Base-by-base conservation (phyloP, 1,139 yeast genomes). In the Zygosaccharomyces sapae region DNA sequence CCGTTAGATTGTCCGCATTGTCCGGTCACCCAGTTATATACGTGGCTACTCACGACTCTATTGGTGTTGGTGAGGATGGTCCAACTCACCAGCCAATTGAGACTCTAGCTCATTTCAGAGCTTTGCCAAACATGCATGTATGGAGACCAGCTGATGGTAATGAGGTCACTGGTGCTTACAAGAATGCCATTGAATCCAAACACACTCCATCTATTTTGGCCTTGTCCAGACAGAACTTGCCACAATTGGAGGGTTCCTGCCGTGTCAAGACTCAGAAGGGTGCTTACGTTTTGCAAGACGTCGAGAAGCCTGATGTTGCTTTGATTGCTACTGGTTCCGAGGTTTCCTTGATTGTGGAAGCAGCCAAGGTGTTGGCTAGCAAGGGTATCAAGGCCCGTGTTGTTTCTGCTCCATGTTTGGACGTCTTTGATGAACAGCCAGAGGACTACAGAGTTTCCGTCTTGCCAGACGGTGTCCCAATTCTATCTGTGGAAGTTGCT, bases 121-220 rank as follows among this genome's bases (percentile, higher is more conserved):
- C 98, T 59, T 70, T 80, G 64, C 99, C 99, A 75, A 94, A 94
- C 79, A 67, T 82, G 63, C 80, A 84, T 70, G 97, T 92, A 54
- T 92, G 97, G 97, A 88, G 99, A 81, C 98, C 98, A 62, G 98
- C 98, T 68, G 98, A 94, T 71, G 99, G 99, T 77, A 92, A 92
- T 72, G 99, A 92, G 77, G 84, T 86, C 58, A 86, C 97, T 59
- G 99, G 97, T 66, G 96, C 98, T 57, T 92, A 92, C 82, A 74
- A 79, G 73, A 76, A 76, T 59, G 87, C 98, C 48, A 65, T 92
- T 56, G 81, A 78, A 67, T 74, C 83, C 51, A 77, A 73, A 54
- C 73, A 76, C 62, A 88, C 96, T 49, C 98, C 99, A 58, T 79
- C 94, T 52, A 75, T 94, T 64, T 76, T 92, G 70, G 97, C 97